A percentile compares a stretch with the other conserved stretches of the same genome.
These are phyloP conservation scores for Tuber microsphaerosporum DNA, from an alignment of 495 filamentous ascomycete genomes.

Conservation along the genomic window DNA sequence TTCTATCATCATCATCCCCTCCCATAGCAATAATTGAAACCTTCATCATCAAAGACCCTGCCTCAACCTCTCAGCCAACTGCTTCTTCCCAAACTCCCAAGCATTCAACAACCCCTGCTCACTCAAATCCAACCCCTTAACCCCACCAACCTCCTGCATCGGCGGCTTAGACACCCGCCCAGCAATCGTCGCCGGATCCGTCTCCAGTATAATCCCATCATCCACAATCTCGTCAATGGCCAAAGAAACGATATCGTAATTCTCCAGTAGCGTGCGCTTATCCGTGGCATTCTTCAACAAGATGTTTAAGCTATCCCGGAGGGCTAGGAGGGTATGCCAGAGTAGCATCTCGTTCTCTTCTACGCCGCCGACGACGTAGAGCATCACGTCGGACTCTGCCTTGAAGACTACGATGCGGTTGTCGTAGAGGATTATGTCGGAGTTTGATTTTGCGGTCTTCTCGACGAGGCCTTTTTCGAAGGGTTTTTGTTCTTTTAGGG, in stretches of 20 bases:
- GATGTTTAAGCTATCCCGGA: conserved; percentile 82
- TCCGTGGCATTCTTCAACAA: conserved; percentile 71
- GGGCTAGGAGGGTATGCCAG: conserved; percentile 81
- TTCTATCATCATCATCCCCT: neutral
- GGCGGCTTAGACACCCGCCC: conserved; percentile 85
- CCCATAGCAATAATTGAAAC: neutral
- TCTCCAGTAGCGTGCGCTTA: conserved; percentile 94
- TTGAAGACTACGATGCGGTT: conserved; percentile 94
- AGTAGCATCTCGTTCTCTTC: conserved; percentile 97
- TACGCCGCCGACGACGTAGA: conserved; percentile 84
- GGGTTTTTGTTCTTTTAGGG: conserved; percentile 81
- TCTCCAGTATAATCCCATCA: conserved; percentile 94
- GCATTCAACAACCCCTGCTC: conserved; percentile 94
- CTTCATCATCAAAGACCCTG: conserved; percentile 48
- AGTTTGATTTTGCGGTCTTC: conserved; percentile 91
- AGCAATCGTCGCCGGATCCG: conserved; percentile 84
- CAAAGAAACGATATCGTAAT: conserved; percentile 87
- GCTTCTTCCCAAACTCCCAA: conserved; percentile 89
- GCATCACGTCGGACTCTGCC: conserved; percentile 92
- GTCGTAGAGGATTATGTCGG: conserved; percentile 94
- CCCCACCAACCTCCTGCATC: conserved; percentile 75
- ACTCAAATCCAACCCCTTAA: conserved; percentile 88
- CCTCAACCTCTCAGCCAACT: conserved; percentile 82
- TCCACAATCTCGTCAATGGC: conserved; percentile 94
- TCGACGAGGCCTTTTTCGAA: conserved; percentile 95